A percentile compares a stretch with the other conserved stretches of the same genome.
phyloP scores from a whole-genome alignment of 805 yeast genomes.

The Saccharomycopsis fibuligera region DNA sequence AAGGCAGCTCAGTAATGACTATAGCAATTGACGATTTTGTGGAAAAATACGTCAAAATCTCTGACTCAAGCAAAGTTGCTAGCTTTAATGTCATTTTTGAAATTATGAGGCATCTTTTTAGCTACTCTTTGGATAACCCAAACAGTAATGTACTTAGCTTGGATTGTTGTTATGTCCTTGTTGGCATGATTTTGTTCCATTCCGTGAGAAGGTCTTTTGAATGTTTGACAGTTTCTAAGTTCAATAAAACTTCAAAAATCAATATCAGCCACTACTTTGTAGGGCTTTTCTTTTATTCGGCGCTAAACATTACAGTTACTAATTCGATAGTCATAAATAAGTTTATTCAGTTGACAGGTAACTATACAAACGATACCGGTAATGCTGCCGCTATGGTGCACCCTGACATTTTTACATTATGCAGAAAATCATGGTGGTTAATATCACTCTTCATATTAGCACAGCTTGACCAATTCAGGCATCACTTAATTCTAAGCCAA shows the following conservation, averaged over 20 bases:
- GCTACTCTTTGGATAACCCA: not conserved
- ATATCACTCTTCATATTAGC: constrained; percentile 27
- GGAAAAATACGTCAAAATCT: too few relatives aligned
- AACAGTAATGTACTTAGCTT: constrained; percentile 20
- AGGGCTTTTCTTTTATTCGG: constrained; percentile 54
- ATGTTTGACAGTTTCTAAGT: constrained; percentile 43
- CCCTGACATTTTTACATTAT: not conserved
- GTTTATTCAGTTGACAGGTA: not conserved
- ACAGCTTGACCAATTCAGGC: constrained; percentile 39
- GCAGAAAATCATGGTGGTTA: constrained; percentile 9
- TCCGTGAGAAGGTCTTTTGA: constrained; percentile 51
- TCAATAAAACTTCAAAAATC: constrained; percentile 44
- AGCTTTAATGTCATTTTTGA: not conserved
- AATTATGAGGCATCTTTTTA: not conserved
- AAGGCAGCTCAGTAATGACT: not conserved
- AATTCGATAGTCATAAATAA: not conserved
- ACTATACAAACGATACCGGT: too few relatives aligned
- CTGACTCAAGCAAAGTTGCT: too few relatives aligned
- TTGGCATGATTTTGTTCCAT: constrained; percentile 44
- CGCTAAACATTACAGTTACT: constrained; percentile 30
- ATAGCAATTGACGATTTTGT: too few relatives aligned
- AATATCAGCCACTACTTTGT: constrained; percentile 61
- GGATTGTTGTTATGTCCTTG: too few relatives aligned
- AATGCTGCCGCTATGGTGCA: not conserved
- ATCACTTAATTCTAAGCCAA: constrained; percentile 33